A percentile compares a stretch with the other conserved stretches of the same genome.
Evolutionary conservation across 495 filamentous ascomycete species (phyloP).

Genomic region (Aspergillus panamensis): DNA sequence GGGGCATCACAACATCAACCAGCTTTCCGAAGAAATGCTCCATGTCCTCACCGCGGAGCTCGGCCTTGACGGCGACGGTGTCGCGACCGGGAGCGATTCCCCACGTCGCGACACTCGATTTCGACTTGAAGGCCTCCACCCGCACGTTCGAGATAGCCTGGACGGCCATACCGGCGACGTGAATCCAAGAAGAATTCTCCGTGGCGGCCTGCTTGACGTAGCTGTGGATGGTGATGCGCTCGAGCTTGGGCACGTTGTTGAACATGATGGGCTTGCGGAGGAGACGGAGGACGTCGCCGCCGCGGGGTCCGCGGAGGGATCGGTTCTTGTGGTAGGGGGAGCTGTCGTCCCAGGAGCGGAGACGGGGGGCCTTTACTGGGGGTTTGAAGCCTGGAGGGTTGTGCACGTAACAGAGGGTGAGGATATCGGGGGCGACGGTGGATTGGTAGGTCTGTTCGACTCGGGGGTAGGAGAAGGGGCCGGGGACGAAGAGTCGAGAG

Average conservation of each 20-base stretch:
- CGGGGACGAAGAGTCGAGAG: constrained; percentile 86
- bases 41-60: constrained; percentile 73
- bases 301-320: constrained; percentile 75
- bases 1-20: constrained; percentile 83
- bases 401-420: constrained; percentile 86
- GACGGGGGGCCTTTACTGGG: constrained; percentile 60
- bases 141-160: constrained; percentile 83
- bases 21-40: constrained; percentile 83
- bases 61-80: constrained; percentile 60
- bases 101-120: constrained; percentile 63
- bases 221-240: constrained; percentile 74
- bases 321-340: constrained; percentile 94
- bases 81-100: constrained; percentile 50
- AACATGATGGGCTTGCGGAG: constrained; percentile 76
- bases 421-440: constrained; percentile 83
- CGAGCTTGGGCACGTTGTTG: constrained; percentile 78
- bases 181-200: constrained; percentile 62
- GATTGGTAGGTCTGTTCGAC: constrained; percentile 85
- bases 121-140: constrained; percentile 63
- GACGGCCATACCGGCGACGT: constrained; percentile 76
- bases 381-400: constrained; percentile 66
- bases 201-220: constrained; percentile 61
- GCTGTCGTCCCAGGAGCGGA: constrained; percentile 83
- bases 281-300: constrained; percentile 63
- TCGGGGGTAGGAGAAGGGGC: constrained; percentile 85